Percentiles rank a stretch among this genome's conserved stretches.
Evolutionary conservation across 495 filamentous ascomycete species (phyloP).

Genomic region (Acidiella bohemica): DNA sequence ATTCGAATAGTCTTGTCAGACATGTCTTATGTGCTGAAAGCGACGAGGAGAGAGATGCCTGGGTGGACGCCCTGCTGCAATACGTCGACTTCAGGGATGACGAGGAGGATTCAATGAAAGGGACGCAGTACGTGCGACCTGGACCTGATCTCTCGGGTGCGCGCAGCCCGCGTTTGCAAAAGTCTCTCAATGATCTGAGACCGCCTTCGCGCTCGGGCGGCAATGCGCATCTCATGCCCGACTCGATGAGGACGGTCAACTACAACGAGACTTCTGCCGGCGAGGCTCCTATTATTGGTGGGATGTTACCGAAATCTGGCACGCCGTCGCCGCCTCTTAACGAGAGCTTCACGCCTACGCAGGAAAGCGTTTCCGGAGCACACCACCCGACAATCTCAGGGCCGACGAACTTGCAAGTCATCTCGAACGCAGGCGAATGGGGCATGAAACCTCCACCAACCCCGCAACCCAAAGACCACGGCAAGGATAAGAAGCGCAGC

Average conservation of each 20-base stretch:
- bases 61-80: constrained; percentile 79
- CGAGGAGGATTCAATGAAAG: constrained; percentile 8
- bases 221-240: constrained; percentile 15
- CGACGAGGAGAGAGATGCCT: constrained; percentile 80
- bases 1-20: constrained; percentile 76
- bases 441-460: constrained; percentile 50
- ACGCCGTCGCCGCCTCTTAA: constrained; percentile 33
- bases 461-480: constrained; percentile 44
- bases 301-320: constrained; percentile 25
- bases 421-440: constrained; percentile 78
- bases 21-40: constrained; percentile 94
- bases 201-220: constrained; percentile 9
- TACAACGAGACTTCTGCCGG: constrained; percentile 75
- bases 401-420: constrained; percentile 73
- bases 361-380: constrained; percentile 6
- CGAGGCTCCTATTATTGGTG: constrained; percentile 48
- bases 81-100: constrained; percentile 64
- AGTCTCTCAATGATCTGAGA: constrained; percentile 14
- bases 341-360: constrained; percentile 7
- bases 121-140: constrained; percentile 3
- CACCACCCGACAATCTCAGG: constrained; percentile 51
- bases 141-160: constrained; percentile 10
- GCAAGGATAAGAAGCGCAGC: constrained; percentile 74
- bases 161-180: constrained; percentile 15
- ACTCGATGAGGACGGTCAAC: constrained; percentile 61